Percentiles rank a stretch among this genome's conserved stretches.
Conservation (phyloP, 2,329 filamentous ascomycete genomes). For the Epichloe bromicola region DNA sequence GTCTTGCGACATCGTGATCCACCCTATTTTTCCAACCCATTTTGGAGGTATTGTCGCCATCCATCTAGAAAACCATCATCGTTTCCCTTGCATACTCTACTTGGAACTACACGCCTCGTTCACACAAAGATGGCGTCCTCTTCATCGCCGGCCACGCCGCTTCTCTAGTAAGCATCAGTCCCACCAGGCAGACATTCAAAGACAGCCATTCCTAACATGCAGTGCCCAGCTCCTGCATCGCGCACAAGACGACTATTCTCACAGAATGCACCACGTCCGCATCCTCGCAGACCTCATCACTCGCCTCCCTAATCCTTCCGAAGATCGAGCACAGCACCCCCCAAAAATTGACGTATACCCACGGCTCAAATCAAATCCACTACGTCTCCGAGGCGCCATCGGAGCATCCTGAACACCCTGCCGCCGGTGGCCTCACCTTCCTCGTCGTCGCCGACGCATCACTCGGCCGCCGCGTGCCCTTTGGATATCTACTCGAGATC, state of each 20-base stretch:
- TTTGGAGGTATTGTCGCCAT: background rate
- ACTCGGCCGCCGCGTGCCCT: slow-evolving; percentile 78
- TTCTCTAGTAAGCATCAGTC: slow-evolving; percentile 49
- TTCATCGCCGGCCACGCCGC: slow-evolving; percentile 51
- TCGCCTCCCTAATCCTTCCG: slow-evolving; percentile 87
- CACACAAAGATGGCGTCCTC: slow-evolving; percentile 55
- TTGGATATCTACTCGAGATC: slow-evolving; percentile 83
- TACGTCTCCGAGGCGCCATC: slow-evolving; percentile 80
- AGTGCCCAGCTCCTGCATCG: slow-evolving; percentile 61
- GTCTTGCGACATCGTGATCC: background rate
- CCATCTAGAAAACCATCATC: background rate
- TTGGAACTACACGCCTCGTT: background rate
- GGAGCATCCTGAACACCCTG: slow-evolving; percentile 41
- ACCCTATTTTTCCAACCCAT: background rate
- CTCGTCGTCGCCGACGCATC: slow-evolving; percentile 74
- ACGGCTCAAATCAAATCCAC: slow-evolving; percentile 86
- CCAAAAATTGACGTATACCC: slow-evolving; percentile 85
- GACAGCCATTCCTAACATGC: background rate
- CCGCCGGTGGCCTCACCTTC: slow-evolving; percentile 76
- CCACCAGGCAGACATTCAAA: background rate
- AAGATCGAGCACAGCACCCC: slow-evolving; percentile 75
- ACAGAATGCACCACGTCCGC: slow-evolving; percentile 83
- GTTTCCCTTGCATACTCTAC: background rate
- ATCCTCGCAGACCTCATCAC: slow-evolving; percentile 67
- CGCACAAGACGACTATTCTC: slow-evolving; percentile 85